These are phyloP conservation scores for Camelina laxa DNA, from an alignment of 345 rosid genomes.

Conservation along the genomic window DNA sequence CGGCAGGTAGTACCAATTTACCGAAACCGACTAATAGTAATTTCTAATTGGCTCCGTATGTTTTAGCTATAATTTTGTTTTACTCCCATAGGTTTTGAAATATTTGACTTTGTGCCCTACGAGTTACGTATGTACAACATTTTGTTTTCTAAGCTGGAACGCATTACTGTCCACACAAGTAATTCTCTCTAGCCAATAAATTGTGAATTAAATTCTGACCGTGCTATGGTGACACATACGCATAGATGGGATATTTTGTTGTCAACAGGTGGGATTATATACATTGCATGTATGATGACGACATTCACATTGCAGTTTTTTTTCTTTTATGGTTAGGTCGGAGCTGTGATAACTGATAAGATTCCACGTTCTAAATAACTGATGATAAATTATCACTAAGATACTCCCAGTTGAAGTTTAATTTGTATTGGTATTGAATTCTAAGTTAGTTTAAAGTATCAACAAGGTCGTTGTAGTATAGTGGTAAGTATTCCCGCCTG, in stretches of 20 bases:
- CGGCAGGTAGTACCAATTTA: constrained; percentile 20
- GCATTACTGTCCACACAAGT: constrained; percentile 1
- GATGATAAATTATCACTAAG: too few relatives aligned
- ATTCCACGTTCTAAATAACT: neutral
- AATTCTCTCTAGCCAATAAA: neutral
- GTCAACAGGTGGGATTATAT: neutral
- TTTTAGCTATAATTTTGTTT: neutral
- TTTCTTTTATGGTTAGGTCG: neutral
- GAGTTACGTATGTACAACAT: too few relatives aligned
- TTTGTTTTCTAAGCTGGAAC: neutral
- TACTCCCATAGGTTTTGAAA: neutral
- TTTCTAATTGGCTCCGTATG: neutral
- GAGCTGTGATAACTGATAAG: neutral
- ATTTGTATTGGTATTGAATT: constrained; percentile 12
- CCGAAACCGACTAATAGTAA: constrained; percentile 32
- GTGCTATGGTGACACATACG: neutral
- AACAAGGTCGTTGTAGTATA: constrained; percentile 48
- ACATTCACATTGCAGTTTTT: neutral
- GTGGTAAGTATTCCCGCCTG: constrained; percentile 91
- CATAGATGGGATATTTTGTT: neutral
- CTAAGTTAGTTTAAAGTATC: too few relatives aligned
- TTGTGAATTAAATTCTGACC: neutral
- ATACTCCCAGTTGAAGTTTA: too few relatives aligned
- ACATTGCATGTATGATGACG: constrained; percentile 3
- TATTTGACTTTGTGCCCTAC: neutral